These are phyloP conservation scores for Tylopilus rubrobrunneus DNA, from an alignment of 768 basidiomycete genomes.

Conservation along the genomic window DNA sequence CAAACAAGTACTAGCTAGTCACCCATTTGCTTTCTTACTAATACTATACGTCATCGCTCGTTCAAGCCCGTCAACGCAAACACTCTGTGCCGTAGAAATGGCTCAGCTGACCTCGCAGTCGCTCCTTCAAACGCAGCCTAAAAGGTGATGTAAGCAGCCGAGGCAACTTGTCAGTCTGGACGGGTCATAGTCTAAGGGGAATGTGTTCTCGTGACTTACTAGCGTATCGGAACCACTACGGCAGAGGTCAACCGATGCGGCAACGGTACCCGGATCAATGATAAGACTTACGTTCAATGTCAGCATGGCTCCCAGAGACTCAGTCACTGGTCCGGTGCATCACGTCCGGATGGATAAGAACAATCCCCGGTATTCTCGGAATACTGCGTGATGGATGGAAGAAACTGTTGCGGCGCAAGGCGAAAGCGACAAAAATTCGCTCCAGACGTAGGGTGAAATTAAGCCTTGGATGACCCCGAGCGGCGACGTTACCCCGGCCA, in stretches of 20 bases:
- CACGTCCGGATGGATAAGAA: not conserved
- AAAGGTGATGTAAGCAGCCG: no score
- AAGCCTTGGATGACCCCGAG: not conserved
- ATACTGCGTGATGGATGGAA: not conserved
- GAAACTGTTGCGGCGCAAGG: not conserved
- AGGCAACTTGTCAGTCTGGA: no score
- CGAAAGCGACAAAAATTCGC: not conserved
- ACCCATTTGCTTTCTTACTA: no score
- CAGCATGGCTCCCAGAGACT: not conserved
- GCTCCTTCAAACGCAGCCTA: conserved; percentile 11
- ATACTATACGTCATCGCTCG: no score
- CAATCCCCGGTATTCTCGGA: not conserved
- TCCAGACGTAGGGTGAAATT: not conserved
- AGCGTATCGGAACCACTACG: conserved; percentile 31
- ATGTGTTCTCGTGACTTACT: no score
- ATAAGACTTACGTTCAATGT: conserved; percentile 41
- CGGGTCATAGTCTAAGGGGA: no score
- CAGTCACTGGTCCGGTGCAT: conserved; percentile 24
- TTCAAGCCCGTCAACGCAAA: no score
- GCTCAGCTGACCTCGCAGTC: conserved; percentile 15
- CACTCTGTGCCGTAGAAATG: conserved; percentile 33
- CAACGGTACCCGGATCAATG: conserved; percentile 57
- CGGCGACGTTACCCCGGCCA: no score
- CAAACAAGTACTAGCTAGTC: conserved; percentile 1
- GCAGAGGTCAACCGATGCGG: conserved; percentile 39